Evolutionary conservation across 306 rosid genomes (phyloP), one percentile per base, ranked within the genome.

Genomic region (Cotoneaster glaucophyllus): DNA sequence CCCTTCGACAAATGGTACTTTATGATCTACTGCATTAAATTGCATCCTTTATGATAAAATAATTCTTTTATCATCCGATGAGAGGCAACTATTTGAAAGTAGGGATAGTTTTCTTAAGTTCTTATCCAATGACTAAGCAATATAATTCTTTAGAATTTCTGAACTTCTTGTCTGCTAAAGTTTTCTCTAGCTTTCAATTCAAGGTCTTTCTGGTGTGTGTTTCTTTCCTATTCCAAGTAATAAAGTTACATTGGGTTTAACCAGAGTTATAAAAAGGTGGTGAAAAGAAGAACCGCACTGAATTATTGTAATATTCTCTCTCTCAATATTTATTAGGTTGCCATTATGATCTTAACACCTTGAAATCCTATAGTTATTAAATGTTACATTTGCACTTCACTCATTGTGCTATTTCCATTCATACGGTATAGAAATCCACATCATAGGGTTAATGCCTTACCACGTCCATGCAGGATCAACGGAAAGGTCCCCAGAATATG

Each of bases 401-500:
- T 71, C 37, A 74, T 74, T 32, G 43, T 25, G 52, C 67, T 68
- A 44, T 58, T 17, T 63, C 62, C 25, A 19, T 78, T 69, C 31
- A 17, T 48, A 26, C 44, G 61, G 70, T 19, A 19, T 56, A 45
- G 41, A 34, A 24, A 37, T 77, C 43, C 73, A 66, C 34, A 67
- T 84, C 79, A 75, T 68, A 34, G 72, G 41, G 74, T 75, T 64
- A 10, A 74, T 70, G 70, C 41, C 56, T 37, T 70, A 68, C 65
- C 72, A 69, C 75, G 21, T 69, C 29, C 64, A 43, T 81, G 87
- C 96, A 92, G 96, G 97, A 92, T 80, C 82, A 83, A 48, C 83
- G 87, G 31, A 92, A 87, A 85, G 88, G 79, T 75, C 96, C 96
- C 74, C 93, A 88, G 56, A 92, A 92, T 71, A 92, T 92, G 97